Percentiles rank a stretch among this genome's conserved stretches.
Evolutionary conservation across 2,329 filamentous ascomycete genomes (phyloP).

Genomic region (Aspergillus uvarum): DNA sequence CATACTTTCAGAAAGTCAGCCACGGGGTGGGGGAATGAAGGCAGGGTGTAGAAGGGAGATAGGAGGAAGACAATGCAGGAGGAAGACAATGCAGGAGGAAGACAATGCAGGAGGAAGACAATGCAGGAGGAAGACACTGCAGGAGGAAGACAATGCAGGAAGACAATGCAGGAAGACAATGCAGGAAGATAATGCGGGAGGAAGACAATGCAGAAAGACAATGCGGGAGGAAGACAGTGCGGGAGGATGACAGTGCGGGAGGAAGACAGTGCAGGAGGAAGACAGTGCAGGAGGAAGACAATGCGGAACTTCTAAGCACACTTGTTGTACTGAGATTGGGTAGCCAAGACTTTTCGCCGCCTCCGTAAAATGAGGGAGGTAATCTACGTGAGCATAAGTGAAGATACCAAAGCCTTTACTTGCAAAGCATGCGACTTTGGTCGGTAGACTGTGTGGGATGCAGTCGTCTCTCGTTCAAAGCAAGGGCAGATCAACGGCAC

Average conservation of each 20-base stretch:
- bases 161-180: neutral
- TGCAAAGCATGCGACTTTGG: slow-evolving; percentile 3
- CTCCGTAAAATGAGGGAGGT: neutral
- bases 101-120: neutral
- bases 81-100: neutral
- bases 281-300: too few species aligned
- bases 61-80: slow-evolving; percentile 2
- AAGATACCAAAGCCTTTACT: neutral
- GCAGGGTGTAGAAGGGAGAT: neutral
- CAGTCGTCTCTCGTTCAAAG: slow-evolving; percentile 1
- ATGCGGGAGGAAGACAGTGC: too few species aligned
- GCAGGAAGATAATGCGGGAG: too few species aligned
- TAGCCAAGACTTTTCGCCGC: slow-evolving; percentile 1
- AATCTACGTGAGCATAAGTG: neutral
- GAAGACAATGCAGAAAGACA: too few species aligned
- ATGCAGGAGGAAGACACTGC: slow-evolving; percentile 1
- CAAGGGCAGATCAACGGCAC: neutral
- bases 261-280: too few species aligned
- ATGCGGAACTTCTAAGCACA: slow-evolving; percentile 2
- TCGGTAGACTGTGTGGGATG: neutral
- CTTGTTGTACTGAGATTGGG: neutral
- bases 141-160: neutral
- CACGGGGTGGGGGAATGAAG: neutral
- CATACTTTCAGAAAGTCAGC: neutral
- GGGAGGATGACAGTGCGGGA: too few species aligned